Evolutionary conservation across 2,329 filamentous ascomycete genomes (phyloP).

Genomic region (Penicillium sp.): DNA sequence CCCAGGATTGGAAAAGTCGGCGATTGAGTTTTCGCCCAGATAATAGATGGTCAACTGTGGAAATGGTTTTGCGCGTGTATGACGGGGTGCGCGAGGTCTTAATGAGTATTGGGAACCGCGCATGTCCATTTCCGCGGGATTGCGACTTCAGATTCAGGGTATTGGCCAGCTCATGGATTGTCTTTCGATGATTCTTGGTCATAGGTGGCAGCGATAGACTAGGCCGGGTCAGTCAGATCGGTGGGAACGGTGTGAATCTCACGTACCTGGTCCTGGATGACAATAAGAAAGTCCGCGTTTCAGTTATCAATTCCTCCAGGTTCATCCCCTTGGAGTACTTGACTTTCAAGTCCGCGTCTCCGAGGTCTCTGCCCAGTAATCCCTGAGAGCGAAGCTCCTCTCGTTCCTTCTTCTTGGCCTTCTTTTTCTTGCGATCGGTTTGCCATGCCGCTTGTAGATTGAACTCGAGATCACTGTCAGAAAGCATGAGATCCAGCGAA

Average conservation of each 20-base stretch:
- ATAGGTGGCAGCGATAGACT: conserved; percentile 78
- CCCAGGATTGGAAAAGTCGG: conserved; percentile 25
- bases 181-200: conserved; percentile 69
- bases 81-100: conserved; percentile 64
- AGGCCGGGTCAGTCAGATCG: conserved; percentile 7
- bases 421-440: conserved; percentile 68
- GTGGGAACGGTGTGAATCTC: neutral
- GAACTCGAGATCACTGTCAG: conserved; percentile 63
- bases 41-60: conserved; percentile 41
- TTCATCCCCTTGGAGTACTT: conserved; percentile 72
- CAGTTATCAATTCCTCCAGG: conserved; percentile 64
- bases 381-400: conserved; percentile 64
- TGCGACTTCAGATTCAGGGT: conserved; percentile 76
- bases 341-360: conserved; percentile 57
- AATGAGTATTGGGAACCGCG: conserved; percentile 70
- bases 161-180: conserved; percentile 73
- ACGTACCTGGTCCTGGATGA: conserved; percentile 60
- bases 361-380: conserved; percentile 55
- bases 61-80: conserved; percentile 55
- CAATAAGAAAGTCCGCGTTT: conserved; percentile 67
- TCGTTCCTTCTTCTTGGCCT: conserved; percentile 63
- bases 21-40: conserved; percentile 31
- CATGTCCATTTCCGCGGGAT: conserved; percentile 68
- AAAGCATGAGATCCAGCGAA: conserved; percentile 50
- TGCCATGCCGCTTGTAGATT: conserved; percentile 58